Evolutionary conservation across 1,284 basidiomycete species (phyloP).

Genomic region (Malassezia sp.): DNA sequence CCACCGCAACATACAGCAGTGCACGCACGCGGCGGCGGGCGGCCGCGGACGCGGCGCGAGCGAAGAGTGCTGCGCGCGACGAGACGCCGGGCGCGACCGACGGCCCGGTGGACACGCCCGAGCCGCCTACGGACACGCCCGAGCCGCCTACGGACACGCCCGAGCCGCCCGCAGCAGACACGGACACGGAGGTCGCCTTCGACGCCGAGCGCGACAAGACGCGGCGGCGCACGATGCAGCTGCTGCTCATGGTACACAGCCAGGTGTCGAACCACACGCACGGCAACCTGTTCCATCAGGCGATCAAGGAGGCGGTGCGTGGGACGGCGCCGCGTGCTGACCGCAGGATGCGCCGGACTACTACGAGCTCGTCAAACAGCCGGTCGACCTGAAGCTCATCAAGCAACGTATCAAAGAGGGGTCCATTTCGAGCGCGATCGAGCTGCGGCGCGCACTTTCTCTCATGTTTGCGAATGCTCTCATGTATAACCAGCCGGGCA

Average conservation of each 20-base stretch:
- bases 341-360: slow-evolving; percentile 44
- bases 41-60: too few species aligned
- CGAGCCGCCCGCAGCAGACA: slow-evolving; percentile 15
- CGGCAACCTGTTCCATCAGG: slow-evolving; percentile 39
- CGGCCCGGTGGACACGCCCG: too few species aligned
- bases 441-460: slow-evolving; percentile 25
- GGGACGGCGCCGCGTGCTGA: too few species aligned
- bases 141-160: not conserved
- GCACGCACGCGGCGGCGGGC: too few species aligned
- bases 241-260: slow-evolving; percentile 36
- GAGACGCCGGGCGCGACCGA: too few species aligned
- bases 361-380: slow-evolving; percentile 32
- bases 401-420: slow-evolving; percentile 38
- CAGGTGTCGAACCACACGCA: slow-evolving; percentile 42
- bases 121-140: not conserved
- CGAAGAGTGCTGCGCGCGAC: too few species aligned
- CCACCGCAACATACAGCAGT: too few species aligned
- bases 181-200: slow-evolving; percentile 15
- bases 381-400: slow-evolving; percentile 41
- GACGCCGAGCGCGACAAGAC: slow-evolving; percentile 19
- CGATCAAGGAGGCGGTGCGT: slow-evolving; percentile 41
- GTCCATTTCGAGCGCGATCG: slow-evolving; percentile 19
- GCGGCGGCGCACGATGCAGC: slow-evolving; percentile 31
- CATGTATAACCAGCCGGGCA: slow-evolving; percentile 40
- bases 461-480: slow-evolving; percentile 42